Conservation (phyloP, 2,329 filamentous ascomycete genomes). For the Exserohilum turcica region DNA sequence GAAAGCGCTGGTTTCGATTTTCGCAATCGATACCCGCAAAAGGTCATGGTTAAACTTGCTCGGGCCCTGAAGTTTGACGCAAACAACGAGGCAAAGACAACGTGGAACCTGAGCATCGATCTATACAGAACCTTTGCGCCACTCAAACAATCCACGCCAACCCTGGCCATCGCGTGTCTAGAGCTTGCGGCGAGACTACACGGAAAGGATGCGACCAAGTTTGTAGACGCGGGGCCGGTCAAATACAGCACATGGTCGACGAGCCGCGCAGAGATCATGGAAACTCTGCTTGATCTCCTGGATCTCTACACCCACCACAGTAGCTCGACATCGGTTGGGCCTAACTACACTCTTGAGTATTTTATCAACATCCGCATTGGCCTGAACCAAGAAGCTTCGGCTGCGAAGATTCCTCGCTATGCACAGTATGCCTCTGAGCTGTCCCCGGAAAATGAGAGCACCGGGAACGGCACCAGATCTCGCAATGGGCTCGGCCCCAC, state of each 20-base stretch:
- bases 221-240: slow-evolving; percentile 49
- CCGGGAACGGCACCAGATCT: slow-evolving; percentile 32
- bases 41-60: slow-evolving; percentile 79
- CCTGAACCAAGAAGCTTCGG: slow-evolving; percentile 80
- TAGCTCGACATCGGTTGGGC: slow-evolving; percentile 73
- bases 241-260: slow-evolving; percentile 56
- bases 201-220: slow-evolving; percentile 59
- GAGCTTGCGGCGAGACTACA: slow-evolving; percentile 78
- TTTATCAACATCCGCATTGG: slow-evolving; percentile 88
- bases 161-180: slow-evolving; percentile 79
- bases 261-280: slow-evolving; percentile 54
- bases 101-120: slow-evolving; percentile 84
- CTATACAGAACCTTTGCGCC: slow-evolving; percentile 92
- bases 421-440: slow-evolving; percentile 50
- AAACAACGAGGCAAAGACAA: slow-evolving; percentile 65
- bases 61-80: slow-evolving; percentile 62
- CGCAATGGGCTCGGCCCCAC: slow-evolving; percentile 44
- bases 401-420: slow-evolving; percentile 65
- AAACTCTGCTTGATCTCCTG: slow-evolving; percentile 87
- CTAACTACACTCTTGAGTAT: slow-evolving; percentile 71
- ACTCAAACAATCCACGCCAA: slow-evolving; percentile 85
- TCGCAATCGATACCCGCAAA: slow-evolving; percentile 84
- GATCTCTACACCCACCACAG: slow-evolving; percentile 90
- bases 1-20: slow-evolving; percentile 95
- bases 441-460: slow-evolving; percentile 22